Percentiles rank a stretch among this genome's conserved stretches.
These are phyloP conservation scores for Ceriops decandra DNA, from an alignment of 345 rosid genomes.

Conservation along the genomic window DNA sequence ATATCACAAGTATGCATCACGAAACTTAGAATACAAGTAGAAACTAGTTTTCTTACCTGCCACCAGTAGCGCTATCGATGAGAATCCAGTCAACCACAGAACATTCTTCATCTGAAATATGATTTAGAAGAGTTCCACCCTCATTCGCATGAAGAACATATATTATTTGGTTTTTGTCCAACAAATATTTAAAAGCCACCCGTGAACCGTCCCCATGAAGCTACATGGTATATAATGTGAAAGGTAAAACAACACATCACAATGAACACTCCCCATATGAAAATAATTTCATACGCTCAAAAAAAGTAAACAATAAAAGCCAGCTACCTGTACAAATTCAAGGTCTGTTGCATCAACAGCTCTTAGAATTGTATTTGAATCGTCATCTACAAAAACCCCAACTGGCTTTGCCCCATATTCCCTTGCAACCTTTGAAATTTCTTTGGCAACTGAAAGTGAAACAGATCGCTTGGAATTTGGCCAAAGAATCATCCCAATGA, in stretches of 20 bases:
- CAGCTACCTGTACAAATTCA: constrained; percentile 68
- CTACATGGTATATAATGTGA: constrained; percentile 29
- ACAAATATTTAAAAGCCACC: constrained; percentile 49
- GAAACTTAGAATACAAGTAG: neutral
- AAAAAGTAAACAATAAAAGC: constrained; percentile 8
- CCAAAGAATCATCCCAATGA: constrained; percentile 88
- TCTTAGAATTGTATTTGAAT: constrained; percentile 51
- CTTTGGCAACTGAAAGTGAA: constrained; percentile 66
- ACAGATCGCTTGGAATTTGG: constrained; percentile 79
- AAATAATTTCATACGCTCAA: neutral
- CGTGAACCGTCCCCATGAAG: constrained; percentile 80
- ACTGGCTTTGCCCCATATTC: constrained; percentile 67
- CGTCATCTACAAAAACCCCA: constrained; percentile 90
- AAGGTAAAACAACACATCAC: neutral
- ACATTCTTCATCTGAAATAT: constrained; percentile 57
- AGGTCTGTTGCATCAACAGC: constrained; percentile 65
- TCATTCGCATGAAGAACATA: constrained; percentile 76
- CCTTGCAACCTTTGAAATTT: constrained; percentile 77
- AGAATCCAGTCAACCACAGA: constrained; percentile 78
- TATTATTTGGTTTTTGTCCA: constrained; percentile 43
- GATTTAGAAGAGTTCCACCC: constrained; percentile 61
- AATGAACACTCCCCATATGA: neutral
- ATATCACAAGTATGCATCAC: no score
- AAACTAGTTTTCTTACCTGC: constrained; percentile 45
- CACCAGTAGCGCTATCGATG: constrained; percentile 82